Evolutionary conservation across 163 green algal genomes (phyloP).

Genomic region (Prototheca wickerhamii): DNA sequence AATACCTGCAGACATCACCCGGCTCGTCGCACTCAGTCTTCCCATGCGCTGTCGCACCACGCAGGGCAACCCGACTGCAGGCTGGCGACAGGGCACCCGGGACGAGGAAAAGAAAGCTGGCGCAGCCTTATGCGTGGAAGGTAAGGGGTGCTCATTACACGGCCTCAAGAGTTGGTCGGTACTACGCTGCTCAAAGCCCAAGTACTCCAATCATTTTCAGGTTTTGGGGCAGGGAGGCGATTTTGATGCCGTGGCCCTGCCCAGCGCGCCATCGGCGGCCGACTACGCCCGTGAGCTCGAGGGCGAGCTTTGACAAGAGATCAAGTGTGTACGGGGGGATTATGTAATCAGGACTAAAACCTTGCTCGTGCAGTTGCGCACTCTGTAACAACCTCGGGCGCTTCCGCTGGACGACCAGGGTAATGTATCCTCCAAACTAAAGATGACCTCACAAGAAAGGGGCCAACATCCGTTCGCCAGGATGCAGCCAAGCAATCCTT

Average conservation of each 20-base stretch:
- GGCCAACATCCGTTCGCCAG: background rate
- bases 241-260: conserved; percentile 2
- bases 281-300: background rate
- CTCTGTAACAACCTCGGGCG: background rate
- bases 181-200: conserved; percentile 2
- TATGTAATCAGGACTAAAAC: background rate
- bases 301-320: background rate
- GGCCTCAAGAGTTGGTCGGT: conserved; percentile 1
- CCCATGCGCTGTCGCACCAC: too few relatives aligned
- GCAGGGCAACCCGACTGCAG: background rate
- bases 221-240: conserved; percentile 17
- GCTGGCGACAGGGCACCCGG: background rate
- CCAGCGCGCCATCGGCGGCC: background rate
- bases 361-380: background rate
- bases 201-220: too few relatives aligned
- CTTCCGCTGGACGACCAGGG: too few relatives aligned
- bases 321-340: background rate
- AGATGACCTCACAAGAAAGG: background rate
- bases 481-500: background rate
- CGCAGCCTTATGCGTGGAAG: conserved; percentile 1
- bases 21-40: too few relatives aligned
- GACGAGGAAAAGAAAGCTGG: background rate
- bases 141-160: background rate
- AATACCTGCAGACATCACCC: too few relatives aligned
- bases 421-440: background rate